phyloP scores from a whole-genome alignment of 345 rosid species.

The Ceriops tagal region DNA sequence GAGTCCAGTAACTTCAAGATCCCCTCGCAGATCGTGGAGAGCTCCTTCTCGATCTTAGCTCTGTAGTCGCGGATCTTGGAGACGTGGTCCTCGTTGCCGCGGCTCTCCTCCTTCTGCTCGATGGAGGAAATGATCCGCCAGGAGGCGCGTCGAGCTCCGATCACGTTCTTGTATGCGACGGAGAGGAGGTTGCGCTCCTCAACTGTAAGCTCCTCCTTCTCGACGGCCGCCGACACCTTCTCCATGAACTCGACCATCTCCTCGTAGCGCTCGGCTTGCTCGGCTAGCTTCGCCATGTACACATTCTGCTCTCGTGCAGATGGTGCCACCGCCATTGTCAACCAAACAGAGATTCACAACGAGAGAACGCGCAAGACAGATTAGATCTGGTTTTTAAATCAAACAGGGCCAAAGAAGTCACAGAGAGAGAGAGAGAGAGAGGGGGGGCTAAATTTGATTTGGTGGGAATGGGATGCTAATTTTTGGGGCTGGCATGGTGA shows the following conservation, averaged over 20 bases:
- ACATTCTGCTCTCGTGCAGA: constrained; percentile 73
- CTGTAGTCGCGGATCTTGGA: constrained; percentile 75
- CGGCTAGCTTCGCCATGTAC: constrained; percentile 94
- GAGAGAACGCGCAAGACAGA: neutral
- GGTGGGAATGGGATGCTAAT: neutral
- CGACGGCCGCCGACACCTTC: constrained; percentile 58
- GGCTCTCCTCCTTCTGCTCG: constrained; percentile 89
- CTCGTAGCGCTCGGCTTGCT: constrained; percentile 93
- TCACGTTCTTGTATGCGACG: constrained; percentile 94
- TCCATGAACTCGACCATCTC: constrained; percentile 97
- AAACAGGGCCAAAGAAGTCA: neutral
- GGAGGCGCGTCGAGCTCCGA: constrained; percentile 90
- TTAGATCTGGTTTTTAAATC: neutral
- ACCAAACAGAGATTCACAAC: neutral
- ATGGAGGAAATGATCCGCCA: constrained; percentile 91
- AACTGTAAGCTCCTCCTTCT: constrained; percentile 65
- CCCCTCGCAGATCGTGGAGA: constrained; percentile 68
- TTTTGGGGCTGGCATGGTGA: too few species aligned
- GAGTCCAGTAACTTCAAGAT: constrained; percentile 82
- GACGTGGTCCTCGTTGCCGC: constrained; percentile 89
- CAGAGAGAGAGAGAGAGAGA: neutral
- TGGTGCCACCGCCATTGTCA: constrained; percentile 38
- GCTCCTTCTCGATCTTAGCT: constrained; percentile 74
- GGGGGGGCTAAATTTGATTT: neutral
- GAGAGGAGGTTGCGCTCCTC: constrained; percentile 95